A percentile compares a stretch with the other conserved stretches of the same genome.
phyloP scores from a whole-genome alignment of 805 yeast genomes.

The Myxozyma geophila region DNA sequence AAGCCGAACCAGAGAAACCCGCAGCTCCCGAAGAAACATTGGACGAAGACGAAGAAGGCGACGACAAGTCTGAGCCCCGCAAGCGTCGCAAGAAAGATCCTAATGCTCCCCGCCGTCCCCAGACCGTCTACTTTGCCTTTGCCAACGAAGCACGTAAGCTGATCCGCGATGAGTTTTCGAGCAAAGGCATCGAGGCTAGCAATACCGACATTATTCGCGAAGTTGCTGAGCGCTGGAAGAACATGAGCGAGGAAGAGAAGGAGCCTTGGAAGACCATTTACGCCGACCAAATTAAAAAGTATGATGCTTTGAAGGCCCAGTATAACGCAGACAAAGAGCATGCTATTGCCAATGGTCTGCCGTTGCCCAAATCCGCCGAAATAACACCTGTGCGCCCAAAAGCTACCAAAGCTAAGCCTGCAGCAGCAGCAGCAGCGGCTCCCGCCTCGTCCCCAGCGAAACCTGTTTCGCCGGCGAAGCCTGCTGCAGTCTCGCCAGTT shows the following conservation, averaged over 20 bases:
- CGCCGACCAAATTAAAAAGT: slow-evolving; percentile 51
- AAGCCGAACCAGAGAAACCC: slow-evolving; percentile 20
- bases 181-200: slow-evolving; percentile 62
- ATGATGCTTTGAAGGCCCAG: slow-evolving; percentile 53
- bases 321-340: slow-evolving; percentile 53
- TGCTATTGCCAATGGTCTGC: slow-evolving; percentile 28
- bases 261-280: slow-evolving; percentile 68
- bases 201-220: slow-evolving; percentile 73
- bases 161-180: slow-evolving; percentile 68
- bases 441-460: neutral
- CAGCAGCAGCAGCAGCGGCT: slow-evolving; percentile 3
- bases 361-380: slow-evolving; percentile 3
- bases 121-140: slow-evolving; percentile 82
- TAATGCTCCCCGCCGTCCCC: slow-evolving; percentile 92
- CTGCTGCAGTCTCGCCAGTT: neutral
- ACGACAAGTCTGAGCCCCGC: slow-evolving; percentile 38
- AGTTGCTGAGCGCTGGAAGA: slow-evolving; percentile 80
- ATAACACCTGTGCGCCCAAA: slow-evolving; percentile 12
- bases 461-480: neutral
- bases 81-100: slow-evolving; percentile 74
- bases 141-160: slow-evolving; percentile 73
- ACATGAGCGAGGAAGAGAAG: slow-evolving; percentile 69
- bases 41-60: slow-evolving; percentile 42
- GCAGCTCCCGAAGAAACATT: slow-evolving; percentile 18
- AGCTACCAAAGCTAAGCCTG: slow-evolving; percentile 3